These are phyloP conservation scores for Fusarium sp. DNA, from an alignment of 2,329 filamentous ascomycete genomes.

Conservation along the genomic window DNA sequence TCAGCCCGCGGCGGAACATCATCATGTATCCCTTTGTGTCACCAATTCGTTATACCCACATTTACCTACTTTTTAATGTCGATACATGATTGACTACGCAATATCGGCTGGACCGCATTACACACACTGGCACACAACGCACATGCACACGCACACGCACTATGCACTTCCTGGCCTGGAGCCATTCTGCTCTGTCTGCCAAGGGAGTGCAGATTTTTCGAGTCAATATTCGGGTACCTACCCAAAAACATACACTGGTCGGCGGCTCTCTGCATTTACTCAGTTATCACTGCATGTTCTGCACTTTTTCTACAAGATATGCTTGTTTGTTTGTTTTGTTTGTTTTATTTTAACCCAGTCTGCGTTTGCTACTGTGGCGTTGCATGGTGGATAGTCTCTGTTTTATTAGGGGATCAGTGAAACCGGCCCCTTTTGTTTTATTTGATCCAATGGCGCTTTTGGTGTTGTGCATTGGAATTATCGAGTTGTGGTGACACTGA, in stretches of 20 bases:
- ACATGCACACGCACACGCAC: neutral
- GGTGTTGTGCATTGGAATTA: slow-evolving; percentile 5
- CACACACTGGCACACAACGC: neutral
- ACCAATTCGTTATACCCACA: slow-evolving; percentile 22
- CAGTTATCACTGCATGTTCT: slow-evolving; percentile 2
- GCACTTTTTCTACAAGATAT: neutral
- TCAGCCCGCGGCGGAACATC: neutral
- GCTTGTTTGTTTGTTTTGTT: neutral
- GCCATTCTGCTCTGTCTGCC: neutral
- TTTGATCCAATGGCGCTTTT: slow-evolving; percentile 1
- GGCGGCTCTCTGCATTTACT: slow-evolving; percentile 28
- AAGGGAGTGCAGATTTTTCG: neutral
- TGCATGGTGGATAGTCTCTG: slow-evolving; percentile 1
- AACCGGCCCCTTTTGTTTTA: neutral
- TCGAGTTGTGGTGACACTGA: slow-evolving; percentile 17
- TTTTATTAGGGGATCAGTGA: neutral
- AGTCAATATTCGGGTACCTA: neutral
- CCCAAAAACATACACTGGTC: slow-evolving; percentile 20
- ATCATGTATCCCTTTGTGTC: slow-evolving; percentile 21
- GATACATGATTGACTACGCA: slow-evolving; percentile 11
- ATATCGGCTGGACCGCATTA: slow-evolving; percentile 33
- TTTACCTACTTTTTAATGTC: slow-evolving; percentile 38
- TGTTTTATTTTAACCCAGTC: neutral
- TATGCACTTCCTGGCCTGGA: neutral
- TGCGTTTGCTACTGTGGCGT: slow-evolving; percentile 10